Conservation (phyloP, 2,329 filamentous ascomycete species). For the Acrodontium crateriforme region DNA sequence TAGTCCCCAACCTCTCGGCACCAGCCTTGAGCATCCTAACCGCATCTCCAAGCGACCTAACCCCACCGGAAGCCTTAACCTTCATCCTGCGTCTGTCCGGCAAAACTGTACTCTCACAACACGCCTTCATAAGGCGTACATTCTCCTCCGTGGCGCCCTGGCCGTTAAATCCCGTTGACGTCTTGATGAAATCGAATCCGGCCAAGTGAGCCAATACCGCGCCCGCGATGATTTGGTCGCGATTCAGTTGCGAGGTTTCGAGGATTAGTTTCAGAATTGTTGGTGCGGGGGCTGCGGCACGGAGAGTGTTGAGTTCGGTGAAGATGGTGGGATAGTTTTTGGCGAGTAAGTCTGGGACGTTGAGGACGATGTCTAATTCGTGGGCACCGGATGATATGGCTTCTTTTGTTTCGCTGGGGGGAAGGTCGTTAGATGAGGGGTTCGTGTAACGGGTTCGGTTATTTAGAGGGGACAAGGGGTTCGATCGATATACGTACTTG, state of each 20-base stretch:
- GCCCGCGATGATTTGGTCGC: conserved; percentile 39
- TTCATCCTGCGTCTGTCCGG: conserved; percentile 26
- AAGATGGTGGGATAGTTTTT: conserved; percentile 36
- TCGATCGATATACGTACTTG: conserved; percentile 12
- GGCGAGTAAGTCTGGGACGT: conserved; percentile 32
- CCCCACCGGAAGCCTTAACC: conserved; percentile 46
- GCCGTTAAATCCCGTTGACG: conserved; percentile 45
- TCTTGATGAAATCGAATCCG: conserved; percentile 46
- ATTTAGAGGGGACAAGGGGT: background rate
- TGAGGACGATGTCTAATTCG: conserved; percentile 48
- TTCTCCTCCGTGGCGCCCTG: conserved; percentile 38
- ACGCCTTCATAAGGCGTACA: conserved; percentile 40
- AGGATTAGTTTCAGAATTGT: conserved; percentile 43
- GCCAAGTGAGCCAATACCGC: conserved; percentile 38
- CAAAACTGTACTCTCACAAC: conserved; percentile 32
- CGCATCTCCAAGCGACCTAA: conserved; percentile 37
- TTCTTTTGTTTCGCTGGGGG: conserved; percentile 30
- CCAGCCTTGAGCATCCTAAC: conserved; percentile 42
- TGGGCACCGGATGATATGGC: conserved; percentile 37
- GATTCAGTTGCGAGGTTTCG: conserved; percentile 40
- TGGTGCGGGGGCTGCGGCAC: conserved; percentile 30
- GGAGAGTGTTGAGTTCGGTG: conserved; percentile 38
- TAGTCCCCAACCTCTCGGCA: conserved; percentile 42
- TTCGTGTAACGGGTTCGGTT: background rate
- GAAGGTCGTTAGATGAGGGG: background rate